Base-by-base conservation (phyloP, 1,139 yeast genomes). In the Sugiyamaella sp. region DNA sequence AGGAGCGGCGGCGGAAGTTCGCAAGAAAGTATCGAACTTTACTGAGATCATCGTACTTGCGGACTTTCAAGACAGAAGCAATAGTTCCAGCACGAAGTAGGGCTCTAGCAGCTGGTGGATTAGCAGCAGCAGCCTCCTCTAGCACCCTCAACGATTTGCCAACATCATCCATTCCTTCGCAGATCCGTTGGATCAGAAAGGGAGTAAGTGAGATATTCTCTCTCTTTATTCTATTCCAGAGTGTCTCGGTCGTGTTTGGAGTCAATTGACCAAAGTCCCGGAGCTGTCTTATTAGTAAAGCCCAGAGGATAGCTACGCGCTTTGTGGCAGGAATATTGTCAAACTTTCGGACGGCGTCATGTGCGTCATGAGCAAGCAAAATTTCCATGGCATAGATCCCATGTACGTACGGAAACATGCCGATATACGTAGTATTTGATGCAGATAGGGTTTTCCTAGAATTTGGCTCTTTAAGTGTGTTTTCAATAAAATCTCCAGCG, bases 291-390 rank as follows among this genome's bases (percentile, higher is more conserved):
- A 67, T 47, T 25, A 63, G 43, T 1, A 60, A 16, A 1, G 63
- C 63, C 71, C 71, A 69, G 22, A 65, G 22, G 5, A 58, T 54
- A 1, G 68, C 55, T 8, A 47, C 54, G 9, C 62, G 60, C 1
- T 52, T 39, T 2, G 21, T 22, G 12, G 38, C 43, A 4, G 58
- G 53, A 5, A 57, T 49, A 8, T 35, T 32, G 24, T 55, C 56
- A 19, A 61, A 42, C 2, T 49, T 27, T 12, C 46, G 46, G 8
- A 59, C 49, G 3, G 61, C 62, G 10, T 59, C 59, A 12, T 35
- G 27, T 14, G 57, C 25, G 27, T 61, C 58, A n/a, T 40, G 35
- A 16, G 60, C 53, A 17, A 54, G 37, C 32, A 60, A 27, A 3
- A 63, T 50, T 24, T 60, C 59, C 59, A 63, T 39, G 4, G 60